Conservation (phyloP, 768 basidiomycete genomes). For the Epithele typhae region DNA sequence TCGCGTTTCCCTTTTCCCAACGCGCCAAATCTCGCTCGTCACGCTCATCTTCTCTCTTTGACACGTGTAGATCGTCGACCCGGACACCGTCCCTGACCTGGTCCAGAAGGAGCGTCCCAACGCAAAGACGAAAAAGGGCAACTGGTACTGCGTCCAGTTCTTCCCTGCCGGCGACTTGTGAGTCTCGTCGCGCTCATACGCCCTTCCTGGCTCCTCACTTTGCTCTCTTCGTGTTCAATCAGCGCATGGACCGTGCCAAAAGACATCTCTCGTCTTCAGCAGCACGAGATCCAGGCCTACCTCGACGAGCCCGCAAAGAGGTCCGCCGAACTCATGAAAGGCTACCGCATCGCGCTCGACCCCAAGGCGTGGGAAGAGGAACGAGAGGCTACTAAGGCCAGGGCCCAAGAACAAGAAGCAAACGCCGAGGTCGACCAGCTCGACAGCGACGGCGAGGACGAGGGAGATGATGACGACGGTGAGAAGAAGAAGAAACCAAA, state of each 20-base stretch:
- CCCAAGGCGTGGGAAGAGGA: slow-evolving; percentile 65
- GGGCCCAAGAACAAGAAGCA: slow-evolving; percentile 42
- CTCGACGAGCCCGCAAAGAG: slow-evolving; percentile 75
- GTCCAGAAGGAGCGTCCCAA: slow-evolving; percentile 71
- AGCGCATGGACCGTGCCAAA: slow-evolving; percentile 84
- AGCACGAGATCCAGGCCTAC: slow-evolving; percentile 80
- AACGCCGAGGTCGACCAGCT: slow-evolving; percentile 68
- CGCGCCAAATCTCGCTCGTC: background rate
- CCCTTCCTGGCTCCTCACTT: slow-evolving; percentile 3
- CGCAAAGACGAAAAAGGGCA: slow-evolving; percentile 56
- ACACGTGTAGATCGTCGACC: slow-evolving; percentile 69
- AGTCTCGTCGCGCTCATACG: slow-evolving; percentile 38
- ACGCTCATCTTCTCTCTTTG: slow-evolving; percentile 1
- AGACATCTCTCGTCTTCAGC: slow-evolving; percentile 76
- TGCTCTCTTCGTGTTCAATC: too few relatives aligned
- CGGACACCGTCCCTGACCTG: slow-evolving; percentile 50
- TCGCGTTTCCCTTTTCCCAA: too few relatives aligned
- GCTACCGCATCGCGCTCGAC: slow-evolving; percentile 72
- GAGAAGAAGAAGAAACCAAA: slow-evolving; percentile 44
- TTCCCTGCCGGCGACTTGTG: slow-evolving; percentile 95
- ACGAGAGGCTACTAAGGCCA: slow-evolving; percentile 29
- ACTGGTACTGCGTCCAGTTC: slow-evolving; percentile 75
- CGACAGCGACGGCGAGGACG: slow-evolving; percentile 47
- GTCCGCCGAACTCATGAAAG: slow-evolving; percentile 68
- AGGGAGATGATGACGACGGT: slow-evolving; percentile 42